Percentiles rank a stretch among this genome's conserved stretches.
phyloP scores from a whole-genome alignment of 108 stramenopile species.

The Conticribra weissflogii region DNA sequence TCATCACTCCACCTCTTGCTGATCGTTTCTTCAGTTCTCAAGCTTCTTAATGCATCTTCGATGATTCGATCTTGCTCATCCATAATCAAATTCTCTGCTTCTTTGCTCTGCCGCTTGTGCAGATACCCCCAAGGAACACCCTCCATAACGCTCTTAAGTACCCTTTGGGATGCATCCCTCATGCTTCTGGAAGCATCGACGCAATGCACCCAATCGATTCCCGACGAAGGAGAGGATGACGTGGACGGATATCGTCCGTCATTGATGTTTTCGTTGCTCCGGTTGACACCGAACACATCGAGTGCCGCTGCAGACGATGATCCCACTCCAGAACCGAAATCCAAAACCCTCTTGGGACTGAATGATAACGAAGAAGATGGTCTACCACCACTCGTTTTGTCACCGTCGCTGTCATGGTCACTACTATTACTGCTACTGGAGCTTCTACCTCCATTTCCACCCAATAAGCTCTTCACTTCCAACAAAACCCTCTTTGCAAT shows the following conservation, averaged over 20 bases:
- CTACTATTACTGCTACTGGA: too few species aligned
- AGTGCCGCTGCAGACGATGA: conserved; percentile 74
- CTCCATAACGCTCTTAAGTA: conserved; percentile 58
- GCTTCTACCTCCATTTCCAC: too few species aligned
- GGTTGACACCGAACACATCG: conserved; percentile 57
- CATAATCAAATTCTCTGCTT: too few species aligned
- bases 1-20: too few species aligned
- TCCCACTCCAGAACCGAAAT: conserved; percentile 81
- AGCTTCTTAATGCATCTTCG: too few species aligned
- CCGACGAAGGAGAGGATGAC: neutral
- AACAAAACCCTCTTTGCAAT: conserved; percentile 65
- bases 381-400: too few species aligned
- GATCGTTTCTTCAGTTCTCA: too few species aligned
- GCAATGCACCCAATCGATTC: conserved; percentile 84
- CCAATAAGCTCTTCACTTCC: conserved; percentile 69
- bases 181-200: conserved; percentile 79
- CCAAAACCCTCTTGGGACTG: conserved; percentile 65
- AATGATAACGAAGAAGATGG: conserved; percentile 7
- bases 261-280: neutral
- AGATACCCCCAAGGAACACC: conserved; percentile 30
- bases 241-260: neutral
- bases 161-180: conserved; percentile 63
- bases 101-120: too few species aligned
- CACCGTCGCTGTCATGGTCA: too few species aligned
- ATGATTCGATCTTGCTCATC: too few species aligned